Evolutionary conservation across 2,329 filamentous ascomycete species (phyloP).

Genomic region (Fusarium euwallaceae): DNA sequence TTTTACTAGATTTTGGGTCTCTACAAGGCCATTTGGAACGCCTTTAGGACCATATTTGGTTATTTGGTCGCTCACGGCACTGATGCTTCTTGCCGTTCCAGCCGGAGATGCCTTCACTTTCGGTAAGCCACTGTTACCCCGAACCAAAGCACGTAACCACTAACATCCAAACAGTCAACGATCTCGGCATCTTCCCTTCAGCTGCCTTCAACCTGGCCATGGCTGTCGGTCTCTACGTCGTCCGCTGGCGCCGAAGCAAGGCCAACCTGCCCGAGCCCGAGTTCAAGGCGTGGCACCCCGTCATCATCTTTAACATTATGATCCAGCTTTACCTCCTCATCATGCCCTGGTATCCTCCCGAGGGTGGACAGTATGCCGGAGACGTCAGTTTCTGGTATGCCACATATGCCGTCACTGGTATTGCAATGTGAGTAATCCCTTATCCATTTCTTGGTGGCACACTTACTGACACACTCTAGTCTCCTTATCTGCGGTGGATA

Average conservation of each 20-base stretch:
- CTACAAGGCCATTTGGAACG: conserved; percentile 73
- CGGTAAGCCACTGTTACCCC: conserved; percentile 49
- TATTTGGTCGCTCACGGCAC: conserved; percentile 66
- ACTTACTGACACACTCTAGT: conserved; percentile 46
- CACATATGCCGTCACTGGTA: conserved; percentile 75
- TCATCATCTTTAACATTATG: conserved; percentile 70
- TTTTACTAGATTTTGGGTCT: conserved; percentile 70
- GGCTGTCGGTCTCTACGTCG: conserved; percentile 68
- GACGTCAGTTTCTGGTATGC: conserved; percentile 82
- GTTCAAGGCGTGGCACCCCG: conserved; percentile 71
- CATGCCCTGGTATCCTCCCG: conserved; percentile 80
- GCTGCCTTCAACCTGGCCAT: conserved; percentile 70
- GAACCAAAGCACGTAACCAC: neutral
- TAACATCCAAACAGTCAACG: conserved; percentile 60
- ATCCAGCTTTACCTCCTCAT: conserved; percentile 72
- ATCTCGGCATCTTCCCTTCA: conserved; percentile 69
- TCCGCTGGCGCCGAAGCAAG: conserved; percentile 67
- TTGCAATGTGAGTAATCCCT: conserved; percentile 68
- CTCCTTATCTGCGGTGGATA: conserved; percentile 68
- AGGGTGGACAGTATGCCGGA: conserved; percentile 68
- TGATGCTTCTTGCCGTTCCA: conserved; percentile 72
- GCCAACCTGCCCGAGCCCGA: conserved; percentile 62
- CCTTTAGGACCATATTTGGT: conserved; percentile 70
- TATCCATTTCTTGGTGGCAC: rapidly evolving
- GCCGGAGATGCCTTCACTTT: conserved; percentile 76